phyloP scores from a whole-genome alignment of 2,329 filamentous ascomycete genomes.

The Botrytis galanthina region DNA sequence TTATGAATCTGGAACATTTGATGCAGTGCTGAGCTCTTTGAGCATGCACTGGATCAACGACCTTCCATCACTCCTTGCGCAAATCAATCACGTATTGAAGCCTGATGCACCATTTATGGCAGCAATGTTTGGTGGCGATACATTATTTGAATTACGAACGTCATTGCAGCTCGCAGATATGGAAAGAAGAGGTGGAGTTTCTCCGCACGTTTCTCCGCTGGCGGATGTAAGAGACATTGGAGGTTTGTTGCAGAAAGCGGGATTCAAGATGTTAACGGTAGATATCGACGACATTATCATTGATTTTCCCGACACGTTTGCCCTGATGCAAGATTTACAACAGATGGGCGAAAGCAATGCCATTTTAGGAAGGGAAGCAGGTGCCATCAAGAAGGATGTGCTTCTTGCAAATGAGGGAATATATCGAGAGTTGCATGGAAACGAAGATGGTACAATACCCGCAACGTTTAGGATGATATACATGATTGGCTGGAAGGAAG shows the following conservation, averaged over 20 bases:
- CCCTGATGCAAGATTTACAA: conserved; percentile 90
- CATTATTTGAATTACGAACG: conserved; percentile 87
- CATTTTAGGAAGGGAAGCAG: conserved; percentile 78
- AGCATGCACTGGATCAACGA: conserved; percentile 98
- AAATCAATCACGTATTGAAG: conserved; percentile 84
- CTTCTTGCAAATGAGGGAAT: conserved; percentile 85
- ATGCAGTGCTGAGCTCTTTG: conserved; percentile 84
- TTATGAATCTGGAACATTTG: conserved; percentile 74
- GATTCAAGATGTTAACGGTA: conserved; percentile 94
- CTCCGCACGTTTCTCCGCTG: conserved; percentile 84
- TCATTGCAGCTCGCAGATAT: conserved; percentile 90
- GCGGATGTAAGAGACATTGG: conserved; percentile 92
- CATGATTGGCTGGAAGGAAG: conserved; percentile 98
- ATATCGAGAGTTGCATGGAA: conserved; percentile 83
- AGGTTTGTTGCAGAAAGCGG: conserved; percentile 78
- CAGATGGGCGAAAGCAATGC: conserved; percentile 96
- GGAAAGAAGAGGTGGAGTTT: conserved; percentile 87
- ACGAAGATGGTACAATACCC: conserved; percentile 72
- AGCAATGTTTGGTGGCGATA: conserved; percentile 95
- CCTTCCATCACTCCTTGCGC: conserved; percentile 76
- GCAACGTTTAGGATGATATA: conserved; percentile 95
- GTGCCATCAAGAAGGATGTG: conserved; percentile 75
- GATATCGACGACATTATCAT: conserved; percentile 97
- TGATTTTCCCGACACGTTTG: conserved; percentile 86
- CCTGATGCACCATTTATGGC: conserved; percentile 90